phyloP scores from a whole-genome alignment of 495 filamentous ascomycete genomes.

The Penicillium cataractarum region DNA sequence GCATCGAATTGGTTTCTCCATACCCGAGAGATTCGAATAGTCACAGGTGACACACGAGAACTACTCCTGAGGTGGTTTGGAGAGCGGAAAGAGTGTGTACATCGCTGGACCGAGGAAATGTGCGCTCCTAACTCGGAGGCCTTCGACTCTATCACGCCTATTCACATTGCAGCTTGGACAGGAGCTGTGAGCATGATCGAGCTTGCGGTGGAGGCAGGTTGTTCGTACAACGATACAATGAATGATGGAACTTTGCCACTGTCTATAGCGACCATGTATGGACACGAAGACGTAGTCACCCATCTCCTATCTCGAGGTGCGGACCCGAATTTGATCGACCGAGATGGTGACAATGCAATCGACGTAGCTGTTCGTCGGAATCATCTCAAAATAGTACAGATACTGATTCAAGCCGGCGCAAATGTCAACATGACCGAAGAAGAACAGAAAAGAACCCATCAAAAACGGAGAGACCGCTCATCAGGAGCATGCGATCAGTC shows the following conservation, averaged over 20 bases:
- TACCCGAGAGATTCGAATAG: not conserved
- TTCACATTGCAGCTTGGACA: slow-evolving; percentile 1
- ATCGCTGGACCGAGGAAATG: not conserved
- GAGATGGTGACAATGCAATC: not conserved
- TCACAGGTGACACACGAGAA: not conserved
- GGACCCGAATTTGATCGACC: not conserved
- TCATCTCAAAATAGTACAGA: not conserved
- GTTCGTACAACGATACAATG: not conserved
- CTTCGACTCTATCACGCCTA: not conserved
- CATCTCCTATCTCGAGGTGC: not conserved
- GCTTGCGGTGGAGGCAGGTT: not conserved
- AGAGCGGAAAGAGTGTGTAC: not conserved
- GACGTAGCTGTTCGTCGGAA: not conserved
- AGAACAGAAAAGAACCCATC: not conserved
- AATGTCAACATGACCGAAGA: not conserved
- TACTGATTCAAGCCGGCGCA: not conserved
- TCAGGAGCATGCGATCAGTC: not conserved
- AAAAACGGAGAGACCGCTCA: not conserved
- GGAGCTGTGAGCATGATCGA: not conserved
- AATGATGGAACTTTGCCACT: not conserved
- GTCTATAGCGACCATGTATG: not conserved
- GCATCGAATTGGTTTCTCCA: slow-evolving; percentile 4
- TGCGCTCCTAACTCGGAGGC: not conserved
- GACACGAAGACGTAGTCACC: not conserved
- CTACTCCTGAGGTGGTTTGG: not conserved